Evolutionary conservation across 345 rosid species (phyloP).

Genomic region (Cardamine chenopodiifolia): DNA sequence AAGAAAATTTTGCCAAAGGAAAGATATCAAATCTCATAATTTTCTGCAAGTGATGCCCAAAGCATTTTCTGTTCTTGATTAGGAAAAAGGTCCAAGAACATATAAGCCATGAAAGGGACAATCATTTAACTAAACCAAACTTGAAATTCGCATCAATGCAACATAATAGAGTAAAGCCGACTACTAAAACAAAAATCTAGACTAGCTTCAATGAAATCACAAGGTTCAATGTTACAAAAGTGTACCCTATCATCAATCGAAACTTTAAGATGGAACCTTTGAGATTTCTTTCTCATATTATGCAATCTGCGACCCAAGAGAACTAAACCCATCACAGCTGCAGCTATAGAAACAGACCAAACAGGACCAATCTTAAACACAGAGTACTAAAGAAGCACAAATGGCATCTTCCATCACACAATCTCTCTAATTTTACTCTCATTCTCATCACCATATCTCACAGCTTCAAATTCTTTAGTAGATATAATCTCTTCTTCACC

Average conservation of each 20-base stretch:
- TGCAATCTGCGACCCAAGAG: conserved; percentile 76
- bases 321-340: conserved; percentile 82
- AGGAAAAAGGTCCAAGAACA: neutral
- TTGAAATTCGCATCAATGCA: conserved; percentile 14
- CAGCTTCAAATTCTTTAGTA: conserved; percentile 26
- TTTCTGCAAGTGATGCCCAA: neutral
- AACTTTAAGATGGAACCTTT: conserved; percentile 76
- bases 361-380: conserved; percentile 71
- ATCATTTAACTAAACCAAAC: neutral
- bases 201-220: conserved; percentile 2
- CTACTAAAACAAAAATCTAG: neutral
- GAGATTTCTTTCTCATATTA: conserved; percentile 72
- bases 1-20: neutral
- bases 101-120: neutral
- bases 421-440: conserved; percentile 45
- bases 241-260: conserved; percentile 84
- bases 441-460: conserved; percentile 42
- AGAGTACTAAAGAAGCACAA: conserved; percentile 74
- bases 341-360: conserved; percentile 90
- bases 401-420: conserved; percentile 94
- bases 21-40: neutral
- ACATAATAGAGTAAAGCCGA: neutral
- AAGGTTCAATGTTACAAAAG: neutral
- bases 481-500: neutral
- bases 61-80: neutral